Percentiles rank a stretch among this genome's conserved stretches.
Evolutionary conservation across 208 protist species (phyloP).

Genomic region (Strigomonas culicis): DNA sequence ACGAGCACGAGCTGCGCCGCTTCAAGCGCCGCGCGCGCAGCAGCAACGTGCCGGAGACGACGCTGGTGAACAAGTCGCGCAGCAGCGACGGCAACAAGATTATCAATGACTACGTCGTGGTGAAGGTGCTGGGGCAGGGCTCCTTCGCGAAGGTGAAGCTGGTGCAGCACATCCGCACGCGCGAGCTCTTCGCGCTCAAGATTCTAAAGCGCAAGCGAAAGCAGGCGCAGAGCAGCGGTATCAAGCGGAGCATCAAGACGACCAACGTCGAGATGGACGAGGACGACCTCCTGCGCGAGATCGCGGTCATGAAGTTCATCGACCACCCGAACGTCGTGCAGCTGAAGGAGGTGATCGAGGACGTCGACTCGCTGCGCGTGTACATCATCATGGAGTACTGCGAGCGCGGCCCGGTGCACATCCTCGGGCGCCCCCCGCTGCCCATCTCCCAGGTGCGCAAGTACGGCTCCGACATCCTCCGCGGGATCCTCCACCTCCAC

Average conservation of each 20-base stretch:
- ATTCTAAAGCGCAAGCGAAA: constrained; percentile 46
- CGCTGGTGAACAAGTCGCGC: constrained; percentile 47
- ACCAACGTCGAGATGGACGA: constrained; percentile 19
- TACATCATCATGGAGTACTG: constrained; percentile 96
- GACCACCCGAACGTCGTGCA: constrained; percentile 94
- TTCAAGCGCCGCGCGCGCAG: constrained; percentile 48
- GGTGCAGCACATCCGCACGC: constrained; percentile 69
- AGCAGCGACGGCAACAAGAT: constrained; percentile 80
- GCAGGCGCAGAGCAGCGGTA: constrained; percentile 11
- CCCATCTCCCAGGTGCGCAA: constrained; percentile 36
- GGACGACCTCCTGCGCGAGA: constrained; percentile 89
- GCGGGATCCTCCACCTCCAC: constrained; percentile 76
- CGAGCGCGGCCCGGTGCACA: constrained; percentile 70
- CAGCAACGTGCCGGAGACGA: constrained; percentile 32
- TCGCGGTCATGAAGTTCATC: constrained; percentile 96
- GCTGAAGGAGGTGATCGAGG: constrained; percentile 96
- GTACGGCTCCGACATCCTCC: constrained; percentile 57
- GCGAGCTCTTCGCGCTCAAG: constrained; percentile 77
- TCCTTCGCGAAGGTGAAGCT: constrained; percentile 88
- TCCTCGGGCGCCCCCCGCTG: constrained; percentile 45
- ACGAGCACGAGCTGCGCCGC: constrained; percentile 54
- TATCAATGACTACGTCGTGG: constrained; percentile 90
- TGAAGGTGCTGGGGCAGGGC: constrained; percentile 72
- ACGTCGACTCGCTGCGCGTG: constrained; percentile 82
- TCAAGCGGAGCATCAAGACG: constrained; percentile 2